Base-by-base conservation (phyloP, 306 rosid species). In the Inga leiocalycina region DNA sequence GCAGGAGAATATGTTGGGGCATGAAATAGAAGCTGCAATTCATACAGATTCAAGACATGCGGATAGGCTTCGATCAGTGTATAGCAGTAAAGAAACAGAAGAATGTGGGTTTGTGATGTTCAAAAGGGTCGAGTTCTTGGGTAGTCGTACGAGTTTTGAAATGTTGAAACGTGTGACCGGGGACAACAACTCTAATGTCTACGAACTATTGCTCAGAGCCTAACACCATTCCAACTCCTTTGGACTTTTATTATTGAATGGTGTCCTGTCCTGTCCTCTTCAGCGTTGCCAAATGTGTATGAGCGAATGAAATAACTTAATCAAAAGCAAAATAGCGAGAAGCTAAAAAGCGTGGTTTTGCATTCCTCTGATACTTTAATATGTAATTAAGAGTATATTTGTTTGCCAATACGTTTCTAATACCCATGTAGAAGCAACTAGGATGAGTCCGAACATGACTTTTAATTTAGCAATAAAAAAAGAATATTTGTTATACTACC, bases 21-120 rank as follows among this genome's bases (percentile, higher is more conserved):
- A 86, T 8, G 99, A 97, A 91, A 82, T 91, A 84, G 97, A 91
- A 79, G 92, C 88, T 82, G 97, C 97, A 77, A 94, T 94, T 80
- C 98, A 94, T 84, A 89, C 93, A 0, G 99, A 97, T 89, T 97
- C 99, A 4, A 91, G 94, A 85, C 98, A 94, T 3, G 99, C 93
- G 0, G 99, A 94, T 80, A 87, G 93, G 78, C 97, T 97, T 61
- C 89, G 99, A 89, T 80, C 95, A 17, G 89, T 86, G 75, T 94
- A 92, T 84, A 82, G 88, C 2, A 84, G 97, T 87, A 90, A 80
- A 88, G 98, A 92, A 86, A 87, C 95, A 34, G 73, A 70, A 43
- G 91, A 89, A 57, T 74, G 43, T 30, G 94, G 99, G 45, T 73
- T 46, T 81, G 88, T 79, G 64, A 66, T 72, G 56, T 97, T 97